Evolutionary conservation across 129 eudicot species (phyloP).

Genomic region (Chrysanthemum seticuspe): DNA sequence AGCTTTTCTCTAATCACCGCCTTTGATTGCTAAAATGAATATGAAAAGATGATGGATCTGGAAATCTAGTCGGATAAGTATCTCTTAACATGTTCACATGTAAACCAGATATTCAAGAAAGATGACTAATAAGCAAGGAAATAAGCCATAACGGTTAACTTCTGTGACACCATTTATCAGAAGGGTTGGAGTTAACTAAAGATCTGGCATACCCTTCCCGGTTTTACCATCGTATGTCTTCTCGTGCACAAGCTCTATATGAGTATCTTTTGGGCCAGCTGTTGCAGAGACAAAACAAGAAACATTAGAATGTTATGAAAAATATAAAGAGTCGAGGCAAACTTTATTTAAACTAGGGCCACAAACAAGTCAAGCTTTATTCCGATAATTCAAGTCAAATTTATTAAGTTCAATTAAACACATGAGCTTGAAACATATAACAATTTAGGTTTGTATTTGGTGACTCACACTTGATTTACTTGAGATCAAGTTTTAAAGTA

Average conservation of each 20-base stretch:
- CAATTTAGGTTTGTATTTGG: neutral
- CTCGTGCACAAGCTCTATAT: conserved; percentile 68
- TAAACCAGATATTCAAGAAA: no score
- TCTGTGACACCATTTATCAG: neutral
- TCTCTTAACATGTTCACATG: no score
- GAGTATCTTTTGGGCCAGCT: conserved; percentile 93
- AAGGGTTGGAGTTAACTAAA: conserved; percentile 24
- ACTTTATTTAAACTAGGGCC: no score
- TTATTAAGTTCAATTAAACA: neutral
- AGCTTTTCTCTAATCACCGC: no score
- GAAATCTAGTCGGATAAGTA: no score
- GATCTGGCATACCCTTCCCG: conserved; percentile 88
- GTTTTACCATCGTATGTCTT: conserved; percentile 73
- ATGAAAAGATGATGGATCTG: neutral
- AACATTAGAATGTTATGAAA: neutral
- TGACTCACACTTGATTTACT: no score
- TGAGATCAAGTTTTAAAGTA: no score
- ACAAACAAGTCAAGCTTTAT: no score
- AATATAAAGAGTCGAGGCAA: neutral
- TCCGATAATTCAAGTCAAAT: no score
- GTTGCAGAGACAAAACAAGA: conserved; percentile 30
- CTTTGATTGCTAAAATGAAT: no score
- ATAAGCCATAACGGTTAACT: neutral
- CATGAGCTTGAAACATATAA: neutral
- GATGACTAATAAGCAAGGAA: neutral